Evolutionary conservation across 768 basidiomycete species (phyloP).

Genomic region (Suillus cothurnatus): DNA sequence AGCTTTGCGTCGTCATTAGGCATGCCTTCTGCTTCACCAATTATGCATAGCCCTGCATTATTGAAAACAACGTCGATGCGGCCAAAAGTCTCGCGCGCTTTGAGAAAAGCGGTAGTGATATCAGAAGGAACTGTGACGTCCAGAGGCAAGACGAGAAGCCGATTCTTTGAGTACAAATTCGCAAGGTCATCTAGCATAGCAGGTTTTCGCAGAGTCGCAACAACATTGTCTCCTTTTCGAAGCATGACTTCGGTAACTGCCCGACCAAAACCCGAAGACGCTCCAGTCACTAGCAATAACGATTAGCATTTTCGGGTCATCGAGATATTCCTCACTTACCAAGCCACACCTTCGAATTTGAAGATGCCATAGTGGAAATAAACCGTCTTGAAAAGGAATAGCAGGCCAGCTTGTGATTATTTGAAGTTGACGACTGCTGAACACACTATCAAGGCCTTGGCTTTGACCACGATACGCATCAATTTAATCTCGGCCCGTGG

Average conservation of each 20-base stretch:
- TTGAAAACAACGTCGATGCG: slow-evolving; percentile 48
- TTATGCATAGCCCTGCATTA: slow-evolving; percentile 39
- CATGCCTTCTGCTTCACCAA: slow-evolving; percentile 41
- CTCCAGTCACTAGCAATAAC: slow-evolving; percentile 39
- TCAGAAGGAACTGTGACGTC: slow-evolving; percentile 40
- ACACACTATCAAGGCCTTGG: neutral
- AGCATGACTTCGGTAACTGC: slow-evolving; percentile 37
- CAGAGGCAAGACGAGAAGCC: slow-evolving; percentile 40
- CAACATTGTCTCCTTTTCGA: slow-evolving; percentile 39
- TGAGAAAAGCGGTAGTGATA: slow-evolving; percentile 37
- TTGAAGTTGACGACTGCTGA: neutral
- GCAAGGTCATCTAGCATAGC: slow-evolving; percentile 33
- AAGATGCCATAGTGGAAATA: neutral
- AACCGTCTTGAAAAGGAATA: neutral
- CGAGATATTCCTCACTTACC: slow-evolving; percentile 14
- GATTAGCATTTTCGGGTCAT: too few species aligned
- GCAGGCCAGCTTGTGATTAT: neutral
- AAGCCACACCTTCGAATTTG: slow-evolving; percentile 24
- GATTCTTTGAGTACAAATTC: slow-evolving; percentile 27
- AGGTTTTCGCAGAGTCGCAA: slow-evolving; percentile 46
- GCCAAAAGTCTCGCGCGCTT: slow-evolving; percentile 39
- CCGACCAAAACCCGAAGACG: slow-evolving; percentile 42
- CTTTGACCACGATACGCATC: neutral
- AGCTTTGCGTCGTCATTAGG: slow-evolving; percentile 34
- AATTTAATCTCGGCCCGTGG: neutral